Evolutionary conservation across 23 red algal genomes (phyloP), one percentile per base, ranked within the genome.

Genomic region (Agarophyton chilense): DNA sequence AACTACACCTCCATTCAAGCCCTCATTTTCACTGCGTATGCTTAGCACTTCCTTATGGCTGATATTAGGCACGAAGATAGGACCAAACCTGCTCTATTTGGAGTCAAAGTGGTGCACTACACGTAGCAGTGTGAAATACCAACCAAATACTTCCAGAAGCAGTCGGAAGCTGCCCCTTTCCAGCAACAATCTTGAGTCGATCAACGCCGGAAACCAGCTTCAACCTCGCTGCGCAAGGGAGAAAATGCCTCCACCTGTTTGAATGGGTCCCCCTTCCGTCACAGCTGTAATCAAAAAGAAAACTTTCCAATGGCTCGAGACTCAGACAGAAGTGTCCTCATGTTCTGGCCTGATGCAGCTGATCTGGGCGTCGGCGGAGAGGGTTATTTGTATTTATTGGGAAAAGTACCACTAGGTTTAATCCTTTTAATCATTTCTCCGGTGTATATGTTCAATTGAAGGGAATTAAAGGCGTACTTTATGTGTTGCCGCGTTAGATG

Each of bases 261-360:
- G 33, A 50, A 61, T 61, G 50, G 77, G 77, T 9, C 54, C 50
- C 24, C 51, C 50, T 80, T 33, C 34, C 25, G 52, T 34, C 16
- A 17, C 73, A 0, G 39, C 21, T 21, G 25, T 50, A 34, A 94
- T 9, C 46, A 10, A 40, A 35, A 62, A 16, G 25, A 62, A 5
- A 57, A 85, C 25, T 32, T 60, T 11, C 74, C 81, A 32, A 62
- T 95, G 18, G 84, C 84, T 35, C 84, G 84, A 14, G 84, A 83
- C 29, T 39, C 65, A 2, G 51, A 89, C 52, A 90, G 83, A 24
- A 70, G 73, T 33, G 50, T 98, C 4, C 44, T 91, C n/a, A 83
- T 99, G 65, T 99, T 87, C 77, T 95, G 81, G 83, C 77, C 85
- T 22, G 97, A 99, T 73, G 86, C 92, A 2, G 84, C 94, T 63